phyloP scores from a whole-genome alignment of 306 rosid species.

The Elaeagnus macrophylla region DNA sequence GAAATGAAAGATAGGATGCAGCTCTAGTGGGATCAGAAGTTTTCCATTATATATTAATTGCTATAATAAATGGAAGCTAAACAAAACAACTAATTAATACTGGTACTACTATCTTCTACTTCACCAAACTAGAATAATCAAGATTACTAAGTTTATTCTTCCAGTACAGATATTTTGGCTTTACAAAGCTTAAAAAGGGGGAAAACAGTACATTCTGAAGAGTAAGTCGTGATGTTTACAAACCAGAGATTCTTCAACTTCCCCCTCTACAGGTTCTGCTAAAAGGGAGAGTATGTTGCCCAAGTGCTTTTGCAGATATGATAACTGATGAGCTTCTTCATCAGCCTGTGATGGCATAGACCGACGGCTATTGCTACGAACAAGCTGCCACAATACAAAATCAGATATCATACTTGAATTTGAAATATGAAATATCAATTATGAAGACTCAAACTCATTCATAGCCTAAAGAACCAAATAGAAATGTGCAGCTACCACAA shows the following conservation, averaged over 20 bases:
- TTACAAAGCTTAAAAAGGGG: not conserved
- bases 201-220: not conserved
- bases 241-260: constrained; percentile 76
- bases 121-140: not conserved
- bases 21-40: too few species aligned
- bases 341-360: constrained; percentile 76
- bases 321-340: constrained; percentile 89
- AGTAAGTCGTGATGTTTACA: constrained; percentile 25
- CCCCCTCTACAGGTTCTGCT: constrained; percentile 73
- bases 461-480: too few species aligned
- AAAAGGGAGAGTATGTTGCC: constrained; percentile 68
- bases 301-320: constrained; percentile 80
- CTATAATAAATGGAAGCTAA: too few species aligned
- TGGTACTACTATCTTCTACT: not conserved
- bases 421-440: constrained; percentile 6
- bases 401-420: not conserved
- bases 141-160: not conserved
- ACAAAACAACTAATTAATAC: not conserved
- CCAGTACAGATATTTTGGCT: not conserved
- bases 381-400: constrained; percentile 55
- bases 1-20: too few species aligned
- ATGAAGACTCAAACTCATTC: constrained; percentile 11
- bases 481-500: too few species aligned
- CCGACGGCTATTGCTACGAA: constrained; percentile 90
- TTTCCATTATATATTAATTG: too few species aligned